A percentile compares a stretch with the other conserved stretches of the same genome.
Conservation (phyloP, 2,329 filamentous ascomycete species). For the Bipolaris gigantea region DNA sequence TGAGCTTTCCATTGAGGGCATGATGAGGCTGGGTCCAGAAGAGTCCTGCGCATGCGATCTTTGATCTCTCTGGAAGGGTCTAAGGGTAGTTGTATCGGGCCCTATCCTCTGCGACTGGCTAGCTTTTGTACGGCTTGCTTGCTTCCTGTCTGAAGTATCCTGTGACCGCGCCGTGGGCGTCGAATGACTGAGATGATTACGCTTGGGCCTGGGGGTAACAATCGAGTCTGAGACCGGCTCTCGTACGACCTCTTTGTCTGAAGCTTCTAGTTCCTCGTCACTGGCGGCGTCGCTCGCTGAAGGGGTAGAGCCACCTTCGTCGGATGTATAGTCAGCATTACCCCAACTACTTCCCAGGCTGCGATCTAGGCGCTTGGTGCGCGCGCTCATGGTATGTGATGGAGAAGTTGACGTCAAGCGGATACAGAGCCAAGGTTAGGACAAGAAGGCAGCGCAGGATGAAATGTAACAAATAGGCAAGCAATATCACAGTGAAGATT, state of each 20-base stretch:
- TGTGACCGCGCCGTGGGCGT: constrained; percentile 9
- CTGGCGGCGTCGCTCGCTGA: constrained; percentile 30
- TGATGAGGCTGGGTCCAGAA: constrained; percentile 48
- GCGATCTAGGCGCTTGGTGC: constrained; percentile 21
- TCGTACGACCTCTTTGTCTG: constrained; percentile 23
- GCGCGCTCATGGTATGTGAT: constrained; percentile 19
- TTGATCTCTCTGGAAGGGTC: constrained; percentile 14
- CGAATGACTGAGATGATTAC: constrained; percentile 17
- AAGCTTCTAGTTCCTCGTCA: constrained; percentile 30
- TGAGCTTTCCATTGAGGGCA: constrained; percentile 41
- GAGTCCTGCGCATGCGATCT: constrained; percentile 22
- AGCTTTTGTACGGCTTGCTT: constrained; percentile 7
- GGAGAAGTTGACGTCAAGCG: background rate
- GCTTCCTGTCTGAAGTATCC: constrained; percentile 17
- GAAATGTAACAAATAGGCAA: background rate
- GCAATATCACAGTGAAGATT: background rate
- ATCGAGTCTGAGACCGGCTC: constrained; percentile 16
- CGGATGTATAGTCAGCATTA: constrained; percentile 34
- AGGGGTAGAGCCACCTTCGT: constrained; percentile 30
- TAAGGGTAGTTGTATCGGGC: constrained; percentile 10
- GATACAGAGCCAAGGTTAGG: background rate
- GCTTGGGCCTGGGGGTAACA: constrained; percentile 17
- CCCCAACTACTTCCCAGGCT: constrained; percentile 43
- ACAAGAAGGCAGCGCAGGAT: background rate
- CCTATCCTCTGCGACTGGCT: constrained; percentile 18